Conservation (phyloP, 1,139 yeast species). For the Geotrichum macrosporum region DNA sequence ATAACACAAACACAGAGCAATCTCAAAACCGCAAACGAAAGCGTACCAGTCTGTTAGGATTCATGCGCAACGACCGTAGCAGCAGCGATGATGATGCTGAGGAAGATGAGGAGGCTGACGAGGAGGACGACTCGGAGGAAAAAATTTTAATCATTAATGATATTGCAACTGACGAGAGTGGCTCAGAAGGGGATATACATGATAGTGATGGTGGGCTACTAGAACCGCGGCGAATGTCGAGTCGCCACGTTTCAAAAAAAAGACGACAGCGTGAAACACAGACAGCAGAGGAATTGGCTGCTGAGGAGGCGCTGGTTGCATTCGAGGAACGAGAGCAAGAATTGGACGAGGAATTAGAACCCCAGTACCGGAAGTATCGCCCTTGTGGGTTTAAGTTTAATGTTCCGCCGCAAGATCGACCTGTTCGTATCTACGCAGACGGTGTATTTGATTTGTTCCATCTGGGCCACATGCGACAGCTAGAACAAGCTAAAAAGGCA, state of each 20-base stretch:
- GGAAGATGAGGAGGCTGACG: constrained; percentile 5
- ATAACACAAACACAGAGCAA: neutral
- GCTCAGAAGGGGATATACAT: constrained; percentile 7
- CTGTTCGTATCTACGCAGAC: constrained; percentile 90
- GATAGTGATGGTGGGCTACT: constrained; percentile 5
- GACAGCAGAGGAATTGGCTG: constrained; percentile 21
- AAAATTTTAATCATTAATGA: neutral
- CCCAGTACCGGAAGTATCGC: constrained; percentile 37
- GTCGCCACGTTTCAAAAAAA: constrained; percentile 12
- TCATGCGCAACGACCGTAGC: constrained; percentile 6
- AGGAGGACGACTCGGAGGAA: no score
- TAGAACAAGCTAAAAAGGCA: constrained; percentile 23
- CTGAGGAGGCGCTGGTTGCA: constrained; percentile 21
- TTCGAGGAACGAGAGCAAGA: constrained; percentile 42
- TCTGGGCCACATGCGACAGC: constrained; percentile 63
- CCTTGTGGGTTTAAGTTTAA: constrained; percentile 51
- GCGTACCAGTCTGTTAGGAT: constrained; percentile 6
- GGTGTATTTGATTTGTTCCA: constrained; percentile 97
- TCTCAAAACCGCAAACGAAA: constrained; percentile 6
- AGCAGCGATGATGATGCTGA: constrained; percentile 6
- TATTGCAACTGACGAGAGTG: constrained; percentile 3
- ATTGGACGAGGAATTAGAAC: constrained; percentile 54
- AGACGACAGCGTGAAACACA: constrained; percentile 10
- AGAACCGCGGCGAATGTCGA: constrained; percentile 1
- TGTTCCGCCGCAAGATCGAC: constrained; percentile 78